These are phyloP conservation scores for Inonotus hispidus DNA, from an alignment of 1,284 basidiomycete species.

Conservation along the genomic window DNA sequence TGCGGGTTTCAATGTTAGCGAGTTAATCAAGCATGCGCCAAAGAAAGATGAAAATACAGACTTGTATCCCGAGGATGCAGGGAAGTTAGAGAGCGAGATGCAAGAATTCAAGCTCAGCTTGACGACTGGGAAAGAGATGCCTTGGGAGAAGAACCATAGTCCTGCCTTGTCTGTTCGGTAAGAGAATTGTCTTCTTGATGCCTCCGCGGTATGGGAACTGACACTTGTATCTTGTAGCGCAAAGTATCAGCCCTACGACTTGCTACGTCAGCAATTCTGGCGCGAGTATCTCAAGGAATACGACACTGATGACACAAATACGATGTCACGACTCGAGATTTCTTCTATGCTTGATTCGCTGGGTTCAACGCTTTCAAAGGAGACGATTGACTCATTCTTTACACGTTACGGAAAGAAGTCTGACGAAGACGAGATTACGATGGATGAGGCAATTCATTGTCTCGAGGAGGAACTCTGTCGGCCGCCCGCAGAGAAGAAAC, in stretches of 20 bases:
- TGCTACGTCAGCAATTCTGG: slow-evolving; percentile 90
- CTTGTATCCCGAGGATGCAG: slow-evolving; percentile 56
- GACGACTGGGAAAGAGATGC: slow-evolving; percentile 45
- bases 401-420: slow-evolving; percentile 63
- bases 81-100: slow-evolving; percentile 52
- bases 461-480: slow-evolving; percentile 77
- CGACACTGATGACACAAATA: slow-evolving; percentile 81
- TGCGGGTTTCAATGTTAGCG: slow-evolving; percentile 60
- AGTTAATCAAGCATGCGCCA: slow-evolving; percentile 69
- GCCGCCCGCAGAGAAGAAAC: slow-evolving; percentile 64
- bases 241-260: slow-evolving; percentile 92
- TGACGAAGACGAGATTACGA: slow-evolving; percentile 66
- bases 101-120: slow-evolving; percentile 60
- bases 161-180: slow-evolving; percentile 62
- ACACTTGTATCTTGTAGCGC: slow-evolving; percentile 47
- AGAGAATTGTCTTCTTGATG: slow-evolving; percentile 25
- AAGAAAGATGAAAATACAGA: slow-evolving; percentile 70
- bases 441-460: slow-evolving; percentile 76
- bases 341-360: slow-evolving; percentile 97
- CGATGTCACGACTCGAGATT: slow-evolving; percentile 81
- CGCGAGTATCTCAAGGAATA: slow-evolving; percentile 86
- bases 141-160: slow-evolving; percentile 61
- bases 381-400: slow-evolving; percentile 83
- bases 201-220: slow-evolving; percentile 17
- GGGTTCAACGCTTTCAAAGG: slow-evolving; percentile 82